Evolutionary conservation across 495 filamentous ascomycete species (phyloP).

Genomic region (Aspergillus sclerotiicarbonarius): DNA sequence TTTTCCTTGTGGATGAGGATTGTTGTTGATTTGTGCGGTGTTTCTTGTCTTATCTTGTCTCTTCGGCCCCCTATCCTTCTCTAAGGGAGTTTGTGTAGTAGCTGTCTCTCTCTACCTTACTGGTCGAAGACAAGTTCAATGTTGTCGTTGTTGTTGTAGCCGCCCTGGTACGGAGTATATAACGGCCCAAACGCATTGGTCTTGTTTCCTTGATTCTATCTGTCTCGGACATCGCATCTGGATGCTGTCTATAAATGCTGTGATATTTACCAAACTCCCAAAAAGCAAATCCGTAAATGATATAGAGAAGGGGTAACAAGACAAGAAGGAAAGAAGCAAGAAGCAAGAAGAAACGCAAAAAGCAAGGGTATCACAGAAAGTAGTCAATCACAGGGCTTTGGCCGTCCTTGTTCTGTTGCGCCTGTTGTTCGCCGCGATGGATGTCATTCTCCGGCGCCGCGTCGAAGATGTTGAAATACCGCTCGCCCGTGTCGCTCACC

Average conservation of each 20-base stretch:
- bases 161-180: no score
- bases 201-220: no score
- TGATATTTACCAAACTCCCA: constrained; percentile 35
- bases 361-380: constrained; percentile 62
- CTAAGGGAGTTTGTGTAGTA: no score
- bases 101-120: no score
- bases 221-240: constrained; percentile 19
- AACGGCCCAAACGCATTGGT: no score
- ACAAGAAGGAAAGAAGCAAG: not conserved
- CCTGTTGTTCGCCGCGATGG: constrained; percentile 71
- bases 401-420: constrained; percentile 58
- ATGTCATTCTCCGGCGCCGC: constrained; percentile 94
- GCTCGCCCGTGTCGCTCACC: constrained; percentile 85
- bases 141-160: no score
- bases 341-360: constrained; percentile 16
- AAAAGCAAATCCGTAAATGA: constrained; percentile 16
- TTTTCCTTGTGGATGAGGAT: no score
- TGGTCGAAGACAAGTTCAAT: no score
- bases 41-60: no score
- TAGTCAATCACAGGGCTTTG: constrained; percentile 65
- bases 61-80: no score
- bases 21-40: no score
- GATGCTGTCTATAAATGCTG: constrained; percentile 30
- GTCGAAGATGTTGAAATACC: constrained; percentile 96
- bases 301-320: constrained; percentile 11